A percentile compares a stretch with the other conserved stretches of the same genome.
These are phyloP conservation scores for Wallemia hederae DNA, from an alignment of 1,284 basidiomycete genomes.

Conservation along the genomic window DNA sequence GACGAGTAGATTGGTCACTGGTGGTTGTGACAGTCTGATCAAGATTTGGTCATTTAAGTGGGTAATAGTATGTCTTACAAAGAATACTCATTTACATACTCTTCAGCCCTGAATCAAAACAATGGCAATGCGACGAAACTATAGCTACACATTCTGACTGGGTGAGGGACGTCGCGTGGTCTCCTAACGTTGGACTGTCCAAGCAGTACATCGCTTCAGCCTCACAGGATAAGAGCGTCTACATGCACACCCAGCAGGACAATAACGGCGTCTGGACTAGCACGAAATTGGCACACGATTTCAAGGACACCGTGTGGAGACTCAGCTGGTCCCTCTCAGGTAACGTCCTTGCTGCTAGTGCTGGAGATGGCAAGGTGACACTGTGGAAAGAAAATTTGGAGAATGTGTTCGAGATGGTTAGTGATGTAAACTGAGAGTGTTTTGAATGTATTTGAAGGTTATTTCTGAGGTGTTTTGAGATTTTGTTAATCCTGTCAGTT, in stretches of 20 bases:
- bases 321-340: slow-evolving; percentile 92
- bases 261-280: slow-evolving; percentile 55
- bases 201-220: slow-evolving; percentile 85
- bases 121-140: slow-evolving; percentile 69
- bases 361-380: slow-evolving; percentile 90
- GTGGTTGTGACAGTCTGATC: slow-evolving; percentile 84
- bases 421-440: slow-evolving; percentile 49
- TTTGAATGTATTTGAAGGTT: not conserved
- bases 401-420: slow-evolving; percentile 83
- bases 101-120: slow-evolving; percentile 13
- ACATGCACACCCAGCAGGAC: slow-evolving; percentile 76
- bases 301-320: slow-evolving; percentile 87
- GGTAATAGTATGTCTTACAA: slow-evolving; percentile 14
- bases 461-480: too few species aligned
- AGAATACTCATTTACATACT: not conserved
- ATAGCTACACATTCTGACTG: slow-evolving; percentile 81
- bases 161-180: slow-evolving; percentile 95
- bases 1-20: slow-evolving; percentile 62
- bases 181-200: slow-evolving; percentile 80
- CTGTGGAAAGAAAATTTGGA: slow-evolving; percentile 96
- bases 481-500: too few species aligned
- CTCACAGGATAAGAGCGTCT: slow-evolving; percentile 57
- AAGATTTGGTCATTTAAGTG: slow-evolving; percentile 61
- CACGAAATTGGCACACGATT: slow-evolving; percentile 46
- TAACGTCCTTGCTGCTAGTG: slow-evolving; percentile 84